Base-by-base conservation (phyloP, 192 early-diverging fungal species). In the Mortierella claussenii region DNA sequence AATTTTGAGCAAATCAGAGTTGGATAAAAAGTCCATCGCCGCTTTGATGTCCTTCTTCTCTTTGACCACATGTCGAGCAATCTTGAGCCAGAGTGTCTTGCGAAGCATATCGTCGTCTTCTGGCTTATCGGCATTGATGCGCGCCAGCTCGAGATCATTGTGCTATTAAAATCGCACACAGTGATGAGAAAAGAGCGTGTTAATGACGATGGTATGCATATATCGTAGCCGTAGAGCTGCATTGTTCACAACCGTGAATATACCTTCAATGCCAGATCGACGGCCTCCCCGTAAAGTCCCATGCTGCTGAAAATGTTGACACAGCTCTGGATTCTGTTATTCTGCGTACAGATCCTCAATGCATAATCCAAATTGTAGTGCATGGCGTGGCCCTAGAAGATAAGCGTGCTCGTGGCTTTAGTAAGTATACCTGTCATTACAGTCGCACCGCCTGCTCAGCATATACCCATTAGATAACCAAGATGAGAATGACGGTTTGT, bases 341-440 rank as follows among this genome's bases (percentile, higher is more conserved):
- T 88, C 32, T 94, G 91, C 31, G 88, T 94, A 68, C 96, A 97
- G 36, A 98, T 84, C 33, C 97, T 83, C 33, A 99, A 67, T 0
- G 96, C 96, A 75, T 97, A 97, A 68, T 96, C 95, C 8, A 93
- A 83, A 50, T 97, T 94, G 78, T 94, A 99, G 40, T 91, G 83
- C 84, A 93, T 93, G 4, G 91, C 85, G 42, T 88, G 85, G 26
- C 93, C 92, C 86, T 92, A 78, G 10, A 62, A 24, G 34, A n/a
- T n/a, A n/a, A n/a, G n/a, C n/a, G n/a, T n/a, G n/a, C n/a, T n/a
- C n/a, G n/a, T n/a, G n/a, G n/a, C n/a, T n/a, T n/a, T n/a, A n/a
- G n/a, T n/a, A n/a, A n/a, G n/a, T n/a, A n/a, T n/a, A n/a, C n/a
- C n/a, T n/a, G n/a, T n/a, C n/a, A n/a, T n/a, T n/a, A n/a, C n/a